A percentile compares a stretch with the other conserved stretches of the same genome.
These are phyloP conservation scores for Penicillium psychrosexuale DNA, from an alignment of 2,329 filamentous ascomycete species.

Conservation along the genomic window DNA sequence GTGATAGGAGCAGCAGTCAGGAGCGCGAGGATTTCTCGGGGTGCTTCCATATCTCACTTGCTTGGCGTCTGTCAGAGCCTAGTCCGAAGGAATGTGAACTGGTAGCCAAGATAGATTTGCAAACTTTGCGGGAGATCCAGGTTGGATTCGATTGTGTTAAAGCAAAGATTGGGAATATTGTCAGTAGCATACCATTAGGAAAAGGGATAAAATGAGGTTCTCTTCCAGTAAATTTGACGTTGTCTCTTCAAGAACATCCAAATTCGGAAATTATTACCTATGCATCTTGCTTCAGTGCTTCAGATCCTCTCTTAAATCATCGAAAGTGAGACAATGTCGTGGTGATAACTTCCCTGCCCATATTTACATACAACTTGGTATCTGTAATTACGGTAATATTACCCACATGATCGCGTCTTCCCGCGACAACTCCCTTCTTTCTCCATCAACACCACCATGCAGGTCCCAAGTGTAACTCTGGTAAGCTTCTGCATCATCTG, in stretches of 20 bases:
- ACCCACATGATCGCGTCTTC: conserved; percentile 11
- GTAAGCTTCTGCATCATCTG: conserved; percentile 22
- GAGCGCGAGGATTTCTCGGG: conserved; percentile 45
- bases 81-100: conserved; percentile 42
- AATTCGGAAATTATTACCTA: neutral
- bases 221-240: neutral
- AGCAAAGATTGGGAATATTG: conserved; percentile 69
- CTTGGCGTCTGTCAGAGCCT: conserved; percentile 68
- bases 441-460: conserved; percentile 13
- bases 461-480: conserved; percentile 36
- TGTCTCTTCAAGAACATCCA: neutral
- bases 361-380: neutral
- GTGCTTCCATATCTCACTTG: conserved; percentile 85
- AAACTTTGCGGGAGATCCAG: conserved; percentile 40
- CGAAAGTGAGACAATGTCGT: neutral
- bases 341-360: neutral
- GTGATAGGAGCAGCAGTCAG: conserved; percentile 1
- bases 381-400: conserved; percentile 6
- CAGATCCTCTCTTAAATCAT: neutral
- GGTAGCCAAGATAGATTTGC: conserved; percentile 24
- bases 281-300: too few species aligned
- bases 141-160: conserved; percentile 64
- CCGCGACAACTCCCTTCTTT: conserved; percentile 2
- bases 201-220: neutral
- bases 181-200: conserved; percentile 42